A percentile compares a stretch with the other conserved stretches of the same genome.
Evolutionary conservation across 2,329 filamentous ascomycete genomes (phyloP).

Genomic region (Didymella lethalis): DNA sequence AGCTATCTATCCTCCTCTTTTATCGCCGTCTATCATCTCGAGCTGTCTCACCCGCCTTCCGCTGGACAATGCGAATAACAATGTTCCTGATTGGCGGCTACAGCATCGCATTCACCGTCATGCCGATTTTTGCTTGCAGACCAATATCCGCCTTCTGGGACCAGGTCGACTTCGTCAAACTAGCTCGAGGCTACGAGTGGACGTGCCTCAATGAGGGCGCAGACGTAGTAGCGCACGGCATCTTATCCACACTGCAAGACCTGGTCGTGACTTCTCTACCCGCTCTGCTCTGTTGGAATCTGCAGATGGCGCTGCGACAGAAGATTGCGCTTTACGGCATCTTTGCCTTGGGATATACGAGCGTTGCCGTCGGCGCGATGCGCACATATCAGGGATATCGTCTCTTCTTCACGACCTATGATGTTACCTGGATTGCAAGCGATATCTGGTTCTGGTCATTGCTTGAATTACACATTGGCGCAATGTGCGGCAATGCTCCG

Average conservation of each 20-base stretch:
- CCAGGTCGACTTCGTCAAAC: conserved; percentile 26
- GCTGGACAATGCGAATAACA: conserved; percentile 24
- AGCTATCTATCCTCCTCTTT: conserved; percentile 41
- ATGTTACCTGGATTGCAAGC: conserved; percentile 34
- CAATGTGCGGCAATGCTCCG: conserved; percentile 37
- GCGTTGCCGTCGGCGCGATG: conserved; percentile 26
- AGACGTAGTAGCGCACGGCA: conserved; percentile 27
- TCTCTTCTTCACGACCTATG: conserved; percentile 37
- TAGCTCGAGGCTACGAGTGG: conserved; percentile 26
- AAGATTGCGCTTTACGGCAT: conserved; percentile 34
- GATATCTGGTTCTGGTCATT: conserved; percentile 26
- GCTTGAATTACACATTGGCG: conserved; percentile 35
- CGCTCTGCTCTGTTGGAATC: conserved; percentile 35
- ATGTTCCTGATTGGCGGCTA: conserved; percentile 27
- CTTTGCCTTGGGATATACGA: conserved; percentile 33
- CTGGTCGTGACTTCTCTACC: conserved; percentile 33
- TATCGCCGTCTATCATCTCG: conserved; percentile 32
- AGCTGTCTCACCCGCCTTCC: conserved; percentile 26
- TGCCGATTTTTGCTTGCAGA: conserved; percentile 31
- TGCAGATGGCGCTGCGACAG: conserved; percentile 33
- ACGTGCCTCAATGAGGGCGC: conserved; percentile 36
- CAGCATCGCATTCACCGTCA: conserved; percentile 29
- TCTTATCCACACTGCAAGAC: conserved; percentile 33
- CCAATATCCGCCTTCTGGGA: conserved; percentile 39
- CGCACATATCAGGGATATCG: conserved; percentile 27